Conservation (phyloP, 768 basidiomycete species). For the Pleurotus djamor region DNA sequence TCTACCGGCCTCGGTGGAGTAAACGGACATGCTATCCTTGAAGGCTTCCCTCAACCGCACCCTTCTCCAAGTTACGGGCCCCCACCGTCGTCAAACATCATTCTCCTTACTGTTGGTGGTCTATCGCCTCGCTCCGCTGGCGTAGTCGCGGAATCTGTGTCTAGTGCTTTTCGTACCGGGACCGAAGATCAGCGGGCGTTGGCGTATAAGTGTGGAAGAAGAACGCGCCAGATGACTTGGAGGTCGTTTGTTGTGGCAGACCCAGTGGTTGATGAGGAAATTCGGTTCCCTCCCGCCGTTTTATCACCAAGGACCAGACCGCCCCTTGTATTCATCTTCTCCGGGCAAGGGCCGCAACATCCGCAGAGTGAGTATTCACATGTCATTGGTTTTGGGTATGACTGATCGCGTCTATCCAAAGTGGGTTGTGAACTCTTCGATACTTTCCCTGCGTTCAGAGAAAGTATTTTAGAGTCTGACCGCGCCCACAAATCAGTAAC, state of each 20-base stretch:
- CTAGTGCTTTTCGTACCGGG: neutral
- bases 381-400: neutral
- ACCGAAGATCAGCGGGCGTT: slow-evolving; percentile 1
- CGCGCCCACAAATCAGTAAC: slow-evolving; percentile 20
- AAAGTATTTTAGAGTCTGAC: slow-evolving; percentile 36
- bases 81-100: too few relatives aligned
- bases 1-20: slow-evolving; percentile 43
- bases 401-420: slow-evolving; percentile 7
- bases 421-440: slow-evolving; percentile 36
- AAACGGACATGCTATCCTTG: slow-evolving; percentile 38
- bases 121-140: slow-evolving; percentile 29
- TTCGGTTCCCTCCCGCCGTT: slow-evolving; percentile 24
- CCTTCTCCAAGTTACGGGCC: too few relatives aligned
- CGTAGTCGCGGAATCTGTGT: slow-evolving; percentile 10
- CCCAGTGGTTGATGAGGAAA: too few relatives aligned
- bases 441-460: slow-evolving; percentile 30
- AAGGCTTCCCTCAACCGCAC: slow-evolving; percentile 15
- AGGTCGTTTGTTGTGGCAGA: slow-evolving; percentile 20
- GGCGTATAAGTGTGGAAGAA: slow-evolving; percentile 19
- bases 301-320: slow-evolving; percentile 19
- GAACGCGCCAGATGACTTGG: slow-evolving; percentile 29
- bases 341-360: slow-evolving; percentile 38
- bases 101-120: slow-evolving; percentile 32
- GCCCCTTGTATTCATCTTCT: slow-evolving; percentile 34
- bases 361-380: slow-evolving; percentile 26